Evolutionary conservation across 139 green algal species (phyloP).

Genomic region (Ulvella scutata): DNA sequence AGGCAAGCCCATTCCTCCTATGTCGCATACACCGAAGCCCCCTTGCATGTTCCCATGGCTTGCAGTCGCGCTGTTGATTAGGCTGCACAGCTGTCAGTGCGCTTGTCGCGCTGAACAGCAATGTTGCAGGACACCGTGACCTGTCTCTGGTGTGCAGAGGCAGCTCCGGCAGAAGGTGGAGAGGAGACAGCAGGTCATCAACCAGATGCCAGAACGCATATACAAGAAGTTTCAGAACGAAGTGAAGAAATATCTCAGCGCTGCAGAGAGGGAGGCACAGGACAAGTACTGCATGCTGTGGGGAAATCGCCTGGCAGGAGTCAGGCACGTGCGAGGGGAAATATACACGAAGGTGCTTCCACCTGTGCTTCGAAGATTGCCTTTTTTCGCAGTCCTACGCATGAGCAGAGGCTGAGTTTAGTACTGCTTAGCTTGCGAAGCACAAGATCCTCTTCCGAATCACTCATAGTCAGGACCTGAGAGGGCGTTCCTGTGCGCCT

Average conservation of each 20-base stretch:
- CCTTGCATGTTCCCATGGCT: background rate
- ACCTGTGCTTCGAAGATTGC: no score
- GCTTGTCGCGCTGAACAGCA: background rate
- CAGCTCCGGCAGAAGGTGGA: slow-evolving; percentile 16
- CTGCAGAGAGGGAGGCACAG: slow-evolving; percentile 14
- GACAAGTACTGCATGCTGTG: slow-evolving; percentile 4
- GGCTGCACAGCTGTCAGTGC: background rate
- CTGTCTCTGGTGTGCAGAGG: slow-evolving; percentile 3
- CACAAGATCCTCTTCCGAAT: no score
- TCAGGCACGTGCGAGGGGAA: background rate
- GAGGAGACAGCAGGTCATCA: slow-evolving; percentile 41
- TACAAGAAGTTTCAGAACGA: slow-evolving; percentile 55
- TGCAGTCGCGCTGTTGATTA: background rate
- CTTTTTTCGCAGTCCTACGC: no score
- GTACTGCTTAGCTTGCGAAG: no score
- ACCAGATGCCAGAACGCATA: slow-evolving; percentile 42
- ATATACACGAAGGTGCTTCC: background rate
- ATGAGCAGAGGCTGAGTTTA: no score
- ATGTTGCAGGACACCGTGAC: background rate
- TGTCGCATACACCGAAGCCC: background rate
- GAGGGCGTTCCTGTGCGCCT: no score
- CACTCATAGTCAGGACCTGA: no score
- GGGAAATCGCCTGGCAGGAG: background rate
- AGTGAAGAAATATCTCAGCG: slow-evolving; percentile 18
- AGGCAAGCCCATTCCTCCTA: background rate